Evolutionary conservation across 495 filamentous ascomycete genomes (phyloP).

Genomic region (Podospora comata): DNA sequence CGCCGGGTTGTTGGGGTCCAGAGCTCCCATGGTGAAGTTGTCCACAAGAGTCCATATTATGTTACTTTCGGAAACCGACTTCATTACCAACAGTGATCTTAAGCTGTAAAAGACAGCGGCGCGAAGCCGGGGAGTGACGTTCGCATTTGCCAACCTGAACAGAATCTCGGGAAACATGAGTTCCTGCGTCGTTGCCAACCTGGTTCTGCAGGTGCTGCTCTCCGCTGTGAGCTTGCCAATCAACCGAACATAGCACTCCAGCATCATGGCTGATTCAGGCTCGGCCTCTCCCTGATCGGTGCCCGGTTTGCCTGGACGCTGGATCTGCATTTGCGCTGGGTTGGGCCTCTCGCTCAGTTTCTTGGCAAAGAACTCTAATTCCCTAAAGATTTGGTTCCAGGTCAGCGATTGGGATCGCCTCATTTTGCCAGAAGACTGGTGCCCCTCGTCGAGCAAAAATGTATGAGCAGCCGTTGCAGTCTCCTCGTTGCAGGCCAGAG

Average conservation of each 20-base stretch:
- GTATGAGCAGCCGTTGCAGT: conserved; percentile 77
- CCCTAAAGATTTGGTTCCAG: conserved; percentile 89
- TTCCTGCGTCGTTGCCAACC: conserved; percentile 65
- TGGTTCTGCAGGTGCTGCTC: conserved; percentile 59
- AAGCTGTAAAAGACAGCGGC: conserved; percentile 72
- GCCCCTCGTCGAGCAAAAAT: conserved; percentile 84
- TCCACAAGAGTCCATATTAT: conserved; percentile 55
- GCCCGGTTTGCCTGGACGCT: conserved; percentile 56
- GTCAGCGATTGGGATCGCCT: conserved; percentile 76
- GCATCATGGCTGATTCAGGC: conserved; percentile 84
- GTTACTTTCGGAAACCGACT: conserved; percentile 55
- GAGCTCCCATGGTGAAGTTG: not conserved
- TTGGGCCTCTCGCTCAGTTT: conserved; percentile 63
- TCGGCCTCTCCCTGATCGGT: conserved; percentile 60
- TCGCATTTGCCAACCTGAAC: conserved; percentile 64
- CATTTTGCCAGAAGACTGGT: conserved; percentile 67
- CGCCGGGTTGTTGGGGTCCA: not conserved
- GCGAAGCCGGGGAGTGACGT: conserved; percentile 68
- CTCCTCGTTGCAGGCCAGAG: conserved; percentile 74
- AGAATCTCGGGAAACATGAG: conserved; percentile 62
- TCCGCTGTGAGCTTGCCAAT: conserved; percentile 72
- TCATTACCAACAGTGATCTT: conserved; percentile 63
- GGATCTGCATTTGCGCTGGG: conserved; percentile 51
- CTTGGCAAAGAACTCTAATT: conserved; percentile 70
- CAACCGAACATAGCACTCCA: conserved; percentile 86